Evolutionary conservation across 768 basidiomycete species (phyloP), one percentile per base, ranked within the genome.

Genomic region (Calocybe cyanea): DNA sequence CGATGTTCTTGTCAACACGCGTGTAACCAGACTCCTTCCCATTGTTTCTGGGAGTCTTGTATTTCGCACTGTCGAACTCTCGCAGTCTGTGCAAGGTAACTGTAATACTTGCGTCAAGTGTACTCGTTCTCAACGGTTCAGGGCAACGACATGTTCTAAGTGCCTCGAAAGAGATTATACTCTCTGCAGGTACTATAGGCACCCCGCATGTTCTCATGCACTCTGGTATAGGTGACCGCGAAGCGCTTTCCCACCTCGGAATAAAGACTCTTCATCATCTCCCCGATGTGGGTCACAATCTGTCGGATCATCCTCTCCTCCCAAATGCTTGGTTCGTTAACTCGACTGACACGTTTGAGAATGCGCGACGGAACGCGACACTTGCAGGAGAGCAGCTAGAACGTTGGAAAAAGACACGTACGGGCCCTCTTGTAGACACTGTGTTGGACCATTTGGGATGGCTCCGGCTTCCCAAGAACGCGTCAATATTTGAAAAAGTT

Each of bases 111-210:
- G 34, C 34, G 15, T 40, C 28, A 39, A 20, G 23, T n/a, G 25
- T 34, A 15, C 7, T 21, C 25, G 9, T 35, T 5, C n/a, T n/a
- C 13, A 18, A n/a, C 34, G 7, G 6, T 14, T n/a, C n/a, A 35
- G 34, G 34, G 4, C 34, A 14, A n/a, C 23, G 41, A 33, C 21
- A 19, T 33, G 43, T 2, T 19, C 9, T 61, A 9, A 56, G 33
- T 1, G 66, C 64, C 1, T 35, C 37, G 4, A 63, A 60, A 21
- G 66, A 67, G 42, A 49, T 68, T 17, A 56, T 68, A 25, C 57
- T 68, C 11, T 63, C 63, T 18, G 62, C 63, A 2, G 66, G 66
- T 19, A 43, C 56, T 5, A 55, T 61, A 35, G 62, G 59, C 10
- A 62, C 59, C 3, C 61, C 64, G 9, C 55, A 56, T 18, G 54